Evolutionary conservation across 192 early-diverging fungal genomes (phyloP).

Genomic region (Mortierella hygrophila): DNA sequence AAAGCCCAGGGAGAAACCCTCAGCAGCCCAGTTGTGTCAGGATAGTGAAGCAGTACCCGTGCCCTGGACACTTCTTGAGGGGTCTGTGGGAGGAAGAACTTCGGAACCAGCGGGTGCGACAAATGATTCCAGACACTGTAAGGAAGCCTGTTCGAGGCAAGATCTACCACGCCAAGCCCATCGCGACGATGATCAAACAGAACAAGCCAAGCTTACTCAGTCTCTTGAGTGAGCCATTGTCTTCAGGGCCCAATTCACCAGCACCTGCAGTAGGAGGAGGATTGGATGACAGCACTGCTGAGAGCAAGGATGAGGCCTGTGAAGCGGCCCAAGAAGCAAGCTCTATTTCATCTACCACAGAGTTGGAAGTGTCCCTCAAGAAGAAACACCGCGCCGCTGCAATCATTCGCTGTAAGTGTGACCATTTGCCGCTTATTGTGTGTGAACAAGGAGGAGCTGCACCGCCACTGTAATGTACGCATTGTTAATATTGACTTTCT

Average conservation of each 20-base stretch:
- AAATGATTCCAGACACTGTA: slow-evolving; percentile 52
- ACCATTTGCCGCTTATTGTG: too few species aligned
- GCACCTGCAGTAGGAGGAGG: neutral
- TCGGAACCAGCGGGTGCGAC: slow-evolving; percentile 15
- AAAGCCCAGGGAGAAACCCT: neutral
- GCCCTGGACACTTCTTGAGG: slow-evolving; percentile 23
- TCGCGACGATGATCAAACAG: neutral
- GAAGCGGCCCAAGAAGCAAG: neutral
- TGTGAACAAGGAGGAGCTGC: neutral
- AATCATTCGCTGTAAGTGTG: slow-evolving; percentile 44
- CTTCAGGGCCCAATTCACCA: neutral
- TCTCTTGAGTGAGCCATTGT: neutral
- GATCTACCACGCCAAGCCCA: slow-evolving; percentile 37
- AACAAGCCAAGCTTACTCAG: neutral
- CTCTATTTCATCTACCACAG: neutral
- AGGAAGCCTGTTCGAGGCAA: slow-evolving; percentile 36
- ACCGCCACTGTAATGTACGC: neutral
- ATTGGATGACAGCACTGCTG: neutral
- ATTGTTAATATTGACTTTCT: neutral
- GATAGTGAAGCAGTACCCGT: slow-evolving; percentile 22
- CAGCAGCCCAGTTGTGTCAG: neutral
- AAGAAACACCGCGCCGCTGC: slow-evolving; percentile 47
- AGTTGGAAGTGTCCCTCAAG: slow-evolving; percentile 27
- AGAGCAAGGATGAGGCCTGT: neutral
- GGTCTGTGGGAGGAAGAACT: slow-evolving; percentile 52